These are phyloP conservation scores for Mediolabrus comicus DNA, from an alignment of 108 stramenopile species.

Conservation along the genomic window DNA sequence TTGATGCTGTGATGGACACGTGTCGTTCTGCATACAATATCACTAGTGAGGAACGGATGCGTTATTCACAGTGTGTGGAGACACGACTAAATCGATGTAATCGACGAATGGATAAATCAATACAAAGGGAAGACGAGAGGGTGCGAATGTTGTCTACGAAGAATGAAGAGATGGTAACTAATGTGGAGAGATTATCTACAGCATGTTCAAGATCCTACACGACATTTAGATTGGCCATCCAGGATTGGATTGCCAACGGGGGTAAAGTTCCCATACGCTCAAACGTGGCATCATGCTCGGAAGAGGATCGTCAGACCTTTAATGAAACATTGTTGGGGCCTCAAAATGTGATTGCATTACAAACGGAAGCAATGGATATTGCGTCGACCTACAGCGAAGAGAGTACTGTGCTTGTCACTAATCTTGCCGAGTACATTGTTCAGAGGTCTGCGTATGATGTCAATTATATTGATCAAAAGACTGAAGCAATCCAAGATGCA, in stretches of 20 bases:
- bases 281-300: constrained; percentile 10
- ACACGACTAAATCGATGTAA: constrained; percentile 32
- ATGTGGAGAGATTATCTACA: constrained; percentile 2
- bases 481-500: constrained; percentile 25
- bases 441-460: constrained; percentile 34
- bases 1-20: constrained; percentile 18
- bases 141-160: constrained; percentile 3
- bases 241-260: constrained; percentile 35
- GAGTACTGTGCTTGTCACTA: constrained; percentile 22
- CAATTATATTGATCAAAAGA: constrained; percentile 37
- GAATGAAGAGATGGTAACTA: constrained; percentile 29
- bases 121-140: constrained; percentile 28
- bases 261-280: constrained; percentile 23
- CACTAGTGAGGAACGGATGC: constrained; percentile 26
- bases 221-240: constrained; percentile 32
- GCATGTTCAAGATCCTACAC: constrained; percentile 41
- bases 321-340: constrained; percentile 27
- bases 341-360: constrained; percentile 41
- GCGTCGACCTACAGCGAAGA: constrained; percentile 32
- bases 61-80: constrained; percentile 34
- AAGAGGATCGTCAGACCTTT: constrained; percentile 29
- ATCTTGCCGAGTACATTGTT: constrained; percentile 35
- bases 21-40: constrained; percentile 23
- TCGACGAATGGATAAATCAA: constrained; percentile 13
- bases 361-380: constrained; percentile 38